Conservation (phyloP, 2,329 filamentous ascomycete genomes). For the Fonsecaea nubica region DNA sequence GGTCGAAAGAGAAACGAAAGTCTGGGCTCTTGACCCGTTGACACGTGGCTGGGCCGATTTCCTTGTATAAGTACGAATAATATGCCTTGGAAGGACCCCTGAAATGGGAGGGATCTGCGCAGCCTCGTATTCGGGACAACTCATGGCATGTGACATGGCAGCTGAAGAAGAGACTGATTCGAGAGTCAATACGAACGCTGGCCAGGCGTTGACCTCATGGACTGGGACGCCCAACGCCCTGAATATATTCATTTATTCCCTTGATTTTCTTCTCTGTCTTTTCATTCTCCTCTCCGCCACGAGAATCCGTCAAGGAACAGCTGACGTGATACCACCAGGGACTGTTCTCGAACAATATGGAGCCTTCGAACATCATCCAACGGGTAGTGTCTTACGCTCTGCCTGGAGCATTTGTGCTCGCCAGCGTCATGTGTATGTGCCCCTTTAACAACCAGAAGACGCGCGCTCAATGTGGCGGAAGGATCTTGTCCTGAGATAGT, state of each 20-base stretch:
- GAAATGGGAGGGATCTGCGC: neutral
- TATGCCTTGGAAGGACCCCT: too few relatives aligned
- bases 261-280: neutral
- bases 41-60: too few relatives aligned
- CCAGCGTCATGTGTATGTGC: constrained; percentile 17
- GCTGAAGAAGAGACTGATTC: neutral
- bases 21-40: too few relatives aligned
- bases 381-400: constrained; percentile 5
- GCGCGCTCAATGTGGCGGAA: neutral
- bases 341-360: neutral
- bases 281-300: neutral
- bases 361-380: constrained; percentile 4
- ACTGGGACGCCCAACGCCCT: neutral
- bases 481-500: too few relatives aligned
- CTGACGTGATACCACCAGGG: neutral
- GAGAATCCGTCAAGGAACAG: neutral
- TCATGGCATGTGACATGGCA: neutral
- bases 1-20: too few relatives aligned
- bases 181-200: neutral
- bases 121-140: neutral
- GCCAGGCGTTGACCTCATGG: too few relatives aligned
- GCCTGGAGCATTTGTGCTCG: constrained; percentile 7
- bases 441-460: neutral
- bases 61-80: too few relatives aligned
- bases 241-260: neutral